Base-by-base conservation (phyloP, 2,329 filamentous ascomycete genomes). In the Ceratocystis harringtonii region DNA sequence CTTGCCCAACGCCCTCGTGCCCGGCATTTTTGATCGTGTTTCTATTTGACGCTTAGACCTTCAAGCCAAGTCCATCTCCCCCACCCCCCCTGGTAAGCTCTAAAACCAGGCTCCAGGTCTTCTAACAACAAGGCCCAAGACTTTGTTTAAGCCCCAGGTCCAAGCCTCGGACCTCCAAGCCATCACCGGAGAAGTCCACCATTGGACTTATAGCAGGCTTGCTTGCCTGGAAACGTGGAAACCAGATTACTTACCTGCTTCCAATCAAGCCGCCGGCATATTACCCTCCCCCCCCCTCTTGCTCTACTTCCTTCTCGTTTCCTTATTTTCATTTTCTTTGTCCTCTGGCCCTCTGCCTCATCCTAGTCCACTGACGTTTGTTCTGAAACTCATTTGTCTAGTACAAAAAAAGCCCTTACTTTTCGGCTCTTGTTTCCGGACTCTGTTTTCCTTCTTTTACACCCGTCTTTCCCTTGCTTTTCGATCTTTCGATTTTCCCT, bases 391-490 rank as follows among this genome's bases (percentile, higher is more conserved):
- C 36, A 57, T 28, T 30, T 30, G 52, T 17, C 25, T 28, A 17
- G 22, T 30, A 32, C 10, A 41, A 41, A 41, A 41, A 17, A 17
- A 17, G 22, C 30, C 28, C 28, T 30, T 32, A 7, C 52, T 7
- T n/a, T 57, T 57, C 52, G 52, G 52, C 52, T 57, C 52, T 57
- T 57, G 52, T 57, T 57, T 57, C 52, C 52, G 52, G 52, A 57
- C 52, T 57, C 30, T 32, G 28, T 57, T n/a, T 30, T 28, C 12
- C 52, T 57, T 57, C 52, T 55, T 55, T 17, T 25, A 55, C 19
- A 55, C 12, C 25, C 12, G 19, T 32, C 28, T 32, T 17, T n/a
- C 30, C 12, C 19, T 55, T 25, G 50, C 19, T 28, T 55, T 19
- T 57, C 22, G 15, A 57, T 28, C 30, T 32, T 57, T 57, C 28